Evolutionary conservation across 352 stramenopile species (phyloP), one percentile per base, ranked within the genome.

Genomic region (Globisporangium iwayamae): DNA sequence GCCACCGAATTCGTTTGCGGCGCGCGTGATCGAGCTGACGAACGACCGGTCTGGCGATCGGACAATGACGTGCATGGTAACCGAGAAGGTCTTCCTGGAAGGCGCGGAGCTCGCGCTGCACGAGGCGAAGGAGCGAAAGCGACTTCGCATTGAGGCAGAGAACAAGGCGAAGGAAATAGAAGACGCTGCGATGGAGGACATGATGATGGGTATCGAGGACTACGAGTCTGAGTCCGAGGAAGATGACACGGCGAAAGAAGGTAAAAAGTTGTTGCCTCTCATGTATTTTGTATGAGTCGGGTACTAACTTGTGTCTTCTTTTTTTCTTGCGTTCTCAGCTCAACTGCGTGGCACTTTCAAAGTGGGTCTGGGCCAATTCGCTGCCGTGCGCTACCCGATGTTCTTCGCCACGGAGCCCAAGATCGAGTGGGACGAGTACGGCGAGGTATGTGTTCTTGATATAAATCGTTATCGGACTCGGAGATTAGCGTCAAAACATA

Each of bases 141-240:
- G 86, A 14, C 74, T 94, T 57, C 87, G 86, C 4, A 79, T 90
- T 7, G 88, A 96, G 58, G 88, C 86, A 9, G 88, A 96, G 66
- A 85, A 87, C 72, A 95, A 94, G 56, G 88, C 88, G 7, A 94
- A 95, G 64, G 86, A 96, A 57, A 83, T 95, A 48, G 88, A 94
- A 56, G 88, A 95, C 58, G 88, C 88, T 55, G 88, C 86, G 39
- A 95, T 96, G 86, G 86, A 96, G 66, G 88, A 96, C 65, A 95
- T 96, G 85, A 94, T 96, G 86, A 91, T 95, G 82, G 85, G 83
- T 30, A 94, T 96, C 41, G 88, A 91, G 72, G 88, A 96, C 71
- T 96, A 93, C 57, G 87, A 96, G 65, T 92, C 77, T 2, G 82
- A 91, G 47, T 84, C 81, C 9, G 87, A 96, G 61, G 88, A 95